A percentile compares a stretch with the other conserved stretches of the same genome.
These are phyloP conservation scores for Schizonepeta tenuifolia DNA, from an alignment of 257 asterid species.

Conservation along the genomic window DNA sequence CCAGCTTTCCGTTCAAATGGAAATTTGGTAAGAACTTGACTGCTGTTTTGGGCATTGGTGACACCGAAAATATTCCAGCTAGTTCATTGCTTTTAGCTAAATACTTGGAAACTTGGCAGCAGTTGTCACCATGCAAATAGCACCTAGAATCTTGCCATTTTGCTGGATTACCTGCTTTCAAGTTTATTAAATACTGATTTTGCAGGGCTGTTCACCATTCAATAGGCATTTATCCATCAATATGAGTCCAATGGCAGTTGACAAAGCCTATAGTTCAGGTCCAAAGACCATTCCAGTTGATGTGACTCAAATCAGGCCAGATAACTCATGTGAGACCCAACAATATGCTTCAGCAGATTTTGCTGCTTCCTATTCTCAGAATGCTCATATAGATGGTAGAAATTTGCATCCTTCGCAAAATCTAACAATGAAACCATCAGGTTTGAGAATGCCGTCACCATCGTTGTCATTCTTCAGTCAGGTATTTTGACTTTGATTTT, in stretches of 20 bases:
- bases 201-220: conserved; percentile 54
- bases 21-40: conserved; percentile 55
- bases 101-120: conserved; percentile 27
- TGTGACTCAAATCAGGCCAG: conserved; percentile 37
- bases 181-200: conserved; percentile 24
- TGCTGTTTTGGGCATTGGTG: conserved; percentile 26
- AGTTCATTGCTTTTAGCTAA: conserved; percentile 16
- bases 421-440: conserved; percentile 66
- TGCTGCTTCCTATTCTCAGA: conserved; percentile 41
- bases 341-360: conserved; percentile 34
- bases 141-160: conserved; percentile 19
- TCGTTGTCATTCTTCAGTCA: conserved; percentile 85
- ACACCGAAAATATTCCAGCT: conserved; percentile 15
- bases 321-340: conserved; percentile 42
- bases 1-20: conserved; percentile 42
- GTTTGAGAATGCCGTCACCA: conserved; percentile 96
- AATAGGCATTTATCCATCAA: conserved; percentile 41
- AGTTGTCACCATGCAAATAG: conserved; percentile 19
- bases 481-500: conserved; percentile 51
- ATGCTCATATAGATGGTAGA: conserved; percentile 41
- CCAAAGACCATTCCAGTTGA: conserved; percentile 45
- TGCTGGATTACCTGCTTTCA: conserved; percentile 25
- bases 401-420: conserved; percentile 42
- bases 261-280: conserved; percentile 40
- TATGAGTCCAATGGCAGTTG: conserved; percentile 37